Conservation (phyloP, 2,329 filamentous ascomycete genomes). For the Botryotinia narcissicola region DNA sequence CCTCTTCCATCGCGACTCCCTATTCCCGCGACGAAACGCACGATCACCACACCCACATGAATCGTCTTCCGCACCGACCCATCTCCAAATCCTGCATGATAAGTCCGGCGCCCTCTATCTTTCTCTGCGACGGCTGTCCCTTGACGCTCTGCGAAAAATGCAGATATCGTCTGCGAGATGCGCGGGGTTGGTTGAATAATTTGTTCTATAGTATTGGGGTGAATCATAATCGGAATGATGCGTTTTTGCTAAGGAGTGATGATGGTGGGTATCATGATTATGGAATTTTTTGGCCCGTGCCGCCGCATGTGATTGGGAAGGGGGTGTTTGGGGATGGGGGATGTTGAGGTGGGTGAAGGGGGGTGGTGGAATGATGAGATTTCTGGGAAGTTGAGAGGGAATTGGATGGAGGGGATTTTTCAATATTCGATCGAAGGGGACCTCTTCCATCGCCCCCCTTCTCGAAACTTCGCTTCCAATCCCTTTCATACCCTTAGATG, state of each 20-base stretch:
- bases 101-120: neutral
- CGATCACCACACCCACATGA: neutral
- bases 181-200: neutral
- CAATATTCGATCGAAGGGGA: too few species aligned
- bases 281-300: neutral
- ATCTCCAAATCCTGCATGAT: conserved; percentile 12
- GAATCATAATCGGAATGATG: conserved; percentile 9
- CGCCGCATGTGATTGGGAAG: neutral
- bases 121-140: conserved; percentile 11
- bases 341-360: neutral
- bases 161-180: neutral
- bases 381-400: neutral
- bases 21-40: neutral
- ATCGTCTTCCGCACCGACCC: neutral
- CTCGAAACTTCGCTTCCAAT: neutral
- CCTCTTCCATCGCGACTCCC: neutral
- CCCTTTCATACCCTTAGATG: neutral
- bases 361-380: neutral
- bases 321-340: neutral
- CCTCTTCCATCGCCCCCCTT: neutral
- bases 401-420: neutral
- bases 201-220: neutral
- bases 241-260: neutral
- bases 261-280: conserved; percentile 8
- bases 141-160: conserved; percentile 3